Evolutionary conservation across 768 basidiomycete genomes (phyloP), one percentile per base, ranked within the genome.

Genomic region (Udeniomyces megalosporus): DNA sequence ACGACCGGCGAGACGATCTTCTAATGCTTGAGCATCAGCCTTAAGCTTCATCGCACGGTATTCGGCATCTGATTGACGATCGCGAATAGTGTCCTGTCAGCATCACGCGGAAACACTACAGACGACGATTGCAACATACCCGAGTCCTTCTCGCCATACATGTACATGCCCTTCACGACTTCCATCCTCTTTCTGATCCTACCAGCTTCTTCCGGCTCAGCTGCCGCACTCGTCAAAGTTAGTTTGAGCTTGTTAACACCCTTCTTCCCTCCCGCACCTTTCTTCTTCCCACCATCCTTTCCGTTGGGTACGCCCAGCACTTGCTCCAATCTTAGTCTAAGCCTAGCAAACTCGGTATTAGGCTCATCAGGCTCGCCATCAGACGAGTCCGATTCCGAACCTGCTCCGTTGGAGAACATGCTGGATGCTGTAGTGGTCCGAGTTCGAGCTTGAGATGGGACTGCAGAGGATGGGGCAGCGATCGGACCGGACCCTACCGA

Each of bases 11-110:
- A 73, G 64, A 2, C 71, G 64, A 6, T 66, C 70, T 29, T 69
- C 58, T 42, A 70, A 67, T 51, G 67, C 70, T 29, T 66, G 62
- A n/a, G 68, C 67, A 31, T 82, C 78, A 24, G 73, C 75, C 66
- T 80, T 80, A 47, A 79, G 73, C 31, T 80, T 79, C 69, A 65
- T 14, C 1, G 45, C 50, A 17, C 48, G 44, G 29, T 60, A 65
- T 51, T 65, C 63, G 32, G 52, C 53, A 20, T 65, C 62, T 64
- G 48, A 3, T 1, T 20, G 24, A 34, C 6, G 32, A 22, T 15
- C 3, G 7, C 20, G 4, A 44, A 29, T 6, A 46, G 17, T 42
- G 38, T 42, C 10, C 38, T 8, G 38, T 42, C 10, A 42, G 38
- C 38, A 8, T 8, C 38, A 42, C 38, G 17, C 10, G 38, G 17